A percentile compares a stretch with the other conserved stretches of the same genome.
These are phyloP conservation scores for Schizochytrium sp. DNA, from an alignment of 108 stramenopile genomes.

Conservation along the genomic window DNA sequence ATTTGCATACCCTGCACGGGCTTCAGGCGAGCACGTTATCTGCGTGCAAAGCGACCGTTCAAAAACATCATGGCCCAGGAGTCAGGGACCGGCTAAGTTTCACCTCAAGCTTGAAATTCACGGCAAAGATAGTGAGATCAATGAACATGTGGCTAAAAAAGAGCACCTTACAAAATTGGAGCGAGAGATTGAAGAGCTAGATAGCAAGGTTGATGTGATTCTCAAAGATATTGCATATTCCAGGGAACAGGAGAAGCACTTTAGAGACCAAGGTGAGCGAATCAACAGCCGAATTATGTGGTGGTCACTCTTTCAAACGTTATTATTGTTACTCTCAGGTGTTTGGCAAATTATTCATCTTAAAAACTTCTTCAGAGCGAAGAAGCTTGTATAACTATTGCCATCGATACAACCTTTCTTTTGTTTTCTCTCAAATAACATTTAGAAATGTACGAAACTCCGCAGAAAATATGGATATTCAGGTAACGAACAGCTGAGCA, in stretches of 20 bases:
- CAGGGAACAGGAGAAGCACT: conserved; percentile 21
- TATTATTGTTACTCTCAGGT: background rate
- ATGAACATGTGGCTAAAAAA: conserved; percentile 52
- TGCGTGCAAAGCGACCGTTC: background rate
- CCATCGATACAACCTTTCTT: background rate
- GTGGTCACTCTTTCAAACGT: conserved; percentile 63
- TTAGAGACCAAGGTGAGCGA: conserved; percentile 58
- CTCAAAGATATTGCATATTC: conserved; percentile 46
- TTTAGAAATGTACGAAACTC: no score
- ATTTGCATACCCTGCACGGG: background rate
- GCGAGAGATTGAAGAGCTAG: conserved; percentile 59
- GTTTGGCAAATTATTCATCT: conserved; percentile 64
- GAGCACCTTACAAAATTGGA: conserved; percentile 64
- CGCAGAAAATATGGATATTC: no score
- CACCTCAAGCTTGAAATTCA: conserved; percentile 53
- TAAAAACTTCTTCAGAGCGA: conserved; percentile 51
- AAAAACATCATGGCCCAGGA: background rate
- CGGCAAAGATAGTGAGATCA: conserved; percentile 16
- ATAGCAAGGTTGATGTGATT: conserved; percentile 62
- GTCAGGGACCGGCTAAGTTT: background rate
- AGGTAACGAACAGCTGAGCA: no score
- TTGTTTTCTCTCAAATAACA: no score
- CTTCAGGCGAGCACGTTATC: background rate
- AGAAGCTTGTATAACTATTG: conserved; percentile 28
- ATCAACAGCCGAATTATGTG: conserved; percentile 64